These are phyloP conservation scores for Aegilops sharonensis DNA, from an alignment of 176 grass and related monocot genomes.

Conservation along the genomic window DNA sequence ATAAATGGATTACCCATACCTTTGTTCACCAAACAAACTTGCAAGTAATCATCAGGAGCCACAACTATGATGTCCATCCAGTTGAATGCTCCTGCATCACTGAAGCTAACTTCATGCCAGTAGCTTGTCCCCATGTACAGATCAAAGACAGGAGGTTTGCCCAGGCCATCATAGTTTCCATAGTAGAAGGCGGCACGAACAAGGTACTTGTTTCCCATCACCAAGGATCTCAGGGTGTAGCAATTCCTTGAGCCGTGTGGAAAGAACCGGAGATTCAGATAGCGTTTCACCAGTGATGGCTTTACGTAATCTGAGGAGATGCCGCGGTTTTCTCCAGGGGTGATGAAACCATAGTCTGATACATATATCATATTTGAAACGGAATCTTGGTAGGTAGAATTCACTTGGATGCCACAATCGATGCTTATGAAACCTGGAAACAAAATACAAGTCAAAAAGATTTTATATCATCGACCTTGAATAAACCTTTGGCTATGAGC, in stretches of 20 bases:
- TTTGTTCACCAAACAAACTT: slow-evolving; percentile 53
- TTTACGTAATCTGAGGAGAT: slow-evolving; percentile 34
- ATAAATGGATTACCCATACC: slow-evolving; percentile 53
- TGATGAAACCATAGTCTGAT: slow-evolving; percentile 53
- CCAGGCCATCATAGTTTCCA: slow-evolving; percentile 51
- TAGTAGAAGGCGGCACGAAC: slow-evolving; percentile 51
- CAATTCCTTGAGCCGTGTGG: slow-evolving; percentile 39
- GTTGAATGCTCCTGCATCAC: neutral
- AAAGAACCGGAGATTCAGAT: slow-evolving; percentile 36
- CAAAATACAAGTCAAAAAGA: neutral
- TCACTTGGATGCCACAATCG: slow-evolving; percentile 43
- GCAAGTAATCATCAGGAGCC: slow-evolving; percentile 39
- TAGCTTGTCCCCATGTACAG: slow-evolving; percentile 46
- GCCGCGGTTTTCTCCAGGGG: slow-evolving; percentile 40
- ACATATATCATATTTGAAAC: slow-evolving; percentile 35
- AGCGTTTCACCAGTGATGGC: neutral
- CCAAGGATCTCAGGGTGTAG: slow-evolving; percentile 53
- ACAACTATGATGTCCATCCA: slow-evolving; percentile 43
- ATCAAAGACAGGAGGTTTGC: slow-evolving; percentile 47
- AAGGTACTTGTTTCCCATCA: slow-evolving; percentile 44
- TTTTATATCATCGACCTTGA: neutral
- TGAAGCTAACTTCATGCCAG: slow-evolving; percentile 30
- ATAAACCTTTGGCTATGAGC: neutral
- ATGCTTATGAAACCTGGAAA: slow-evolving; percentile 70
- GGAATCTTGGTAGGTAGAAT: slow-evolving; percentile 19